Evolutionary conservation across 139 green algal species (phyloP).

Genomic region (Prasinococcaceae sp.): DNA sequence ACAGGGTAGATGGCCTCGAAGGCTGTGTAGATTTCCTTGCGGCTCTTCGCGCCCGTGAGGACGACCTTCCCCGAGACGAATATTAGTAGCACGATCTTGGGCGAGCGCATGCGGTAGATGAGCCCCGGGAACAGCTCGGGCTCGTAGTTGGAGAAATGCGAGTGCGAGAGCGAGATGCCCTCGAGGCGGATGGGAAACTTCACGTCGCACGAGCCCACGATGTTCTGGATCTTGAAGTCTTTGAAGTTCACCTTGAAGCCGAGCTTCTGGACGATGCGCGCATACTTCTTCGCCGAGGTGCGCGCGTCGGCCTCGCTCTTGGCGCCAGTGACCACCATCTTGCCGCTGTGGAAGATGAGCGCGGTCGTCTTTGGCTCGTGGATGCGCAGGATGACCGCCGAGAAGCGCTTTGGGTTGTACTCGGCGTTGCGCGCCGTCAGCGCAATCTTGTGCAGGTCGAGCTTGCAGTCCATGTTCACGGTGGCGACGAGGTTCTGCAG

Average conservation of each 20-base stretch:
- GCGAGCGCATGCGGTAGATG: constrained; percentile 95
- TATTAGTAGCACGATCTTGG: constrained; percentile 98
- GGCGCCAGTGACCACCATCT: constrained; percentile 91
- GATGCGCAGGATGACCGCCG: constrained; percentile 97
- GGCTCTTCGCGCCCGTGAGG: constrained; percentile 54
- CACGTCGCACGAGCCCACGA: constrained; percentile 95
- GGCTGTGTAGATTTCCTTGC: constrained; percentile 92
- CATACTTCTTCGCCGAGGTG: constrained; percentile 53
- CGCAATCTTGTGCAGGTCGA: constrained; percentile 94
- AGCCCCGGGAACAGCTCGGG: constrained; percentile 97
- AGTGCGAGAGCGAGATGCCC: constrained; percentile 68
- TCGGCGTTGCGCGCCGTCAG: constrained; percentile 92
- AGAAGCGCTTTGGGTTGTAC: constrained; percentile 99
- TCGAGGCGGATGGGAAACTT: constrained; percentile 95
- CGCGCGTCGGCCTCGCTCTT: constrained; percentile 45
- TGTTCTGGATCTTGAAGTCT: constrained; percentile 99
- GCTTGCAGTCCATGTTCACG: constrained; percentile 77
- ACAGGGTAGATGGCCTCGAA: constrained; percentile 98
- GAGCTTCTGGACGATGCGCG: constrained; percentile 85
- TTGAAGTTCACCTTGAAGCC: constrained; percentile 68
- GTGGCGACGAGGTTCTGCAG: constrained; percentile 85
- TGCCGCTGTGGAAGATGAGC: constrained; percentile 93
- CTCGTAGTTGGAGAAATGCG: constrained; percentile 90
- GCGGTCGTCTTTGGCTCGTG: constrained; percentile 94
- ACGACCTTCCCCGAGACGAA: constrained; percentile 96